Percentiles rank a stretch among this genome's conserved stretches.
Evolutionary conservation across 768 basidiomycete genomes (phyloP).

Genomic region (Lactifluus echinatus): DNA sequence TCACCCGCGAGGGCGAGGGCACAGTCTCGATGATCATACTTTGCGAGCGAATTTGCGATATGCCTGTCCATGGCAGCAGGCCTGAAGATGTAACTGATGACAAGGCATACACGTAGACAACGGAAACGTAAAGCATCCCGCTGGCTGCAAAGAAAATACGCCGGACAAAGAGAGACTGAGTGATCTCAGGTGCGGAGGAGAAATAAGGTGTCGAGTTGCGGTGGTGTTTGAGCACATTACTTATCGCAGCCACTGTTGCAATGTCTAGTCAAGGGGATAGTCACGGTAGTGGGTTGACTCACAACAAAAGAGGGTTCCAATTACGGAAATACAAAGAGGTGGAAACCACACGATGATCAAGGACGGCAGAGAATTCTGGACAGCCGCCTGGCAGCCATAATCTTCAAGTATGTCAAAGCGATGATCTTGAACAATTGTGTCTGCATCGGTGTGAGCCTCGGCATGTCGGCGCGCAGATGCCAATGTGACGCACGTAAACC

Average conservation of each 20-base stretch:
- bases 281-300: neutral
- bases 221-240: conserved; percentile 13
- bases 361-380: conserved; percentile 15
- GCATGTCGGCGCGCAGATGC: neutral
- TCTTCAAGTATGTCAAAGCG: conserved; percentile 18
- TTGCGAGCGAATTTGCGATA: conserved; percentile 13
- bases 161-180: conserved; percentile 11
- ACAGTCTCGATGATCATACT: conserved; percentile 8
- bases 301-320: conserved; percentile 17
- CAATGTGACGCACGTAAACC: conserved; percentile 13
- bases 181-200: conserved; percentile 14
- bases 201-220: conserved; percentile 7
- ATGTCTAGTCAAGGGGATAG: neutral
- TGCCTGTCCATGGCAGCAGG: conserved; percentile 10
- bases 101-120: conserved; percentile 8
- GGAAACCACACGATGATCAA: conserved; percentile 20
- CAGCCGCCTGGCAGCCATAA: conserved; percentile 19
- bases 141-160: conserved; percentile 3
- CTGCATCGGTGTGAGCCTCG: conserved; percentile 1
- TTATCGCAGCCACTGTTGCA: conserved; percentile 11
- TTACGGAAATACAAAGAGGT: conserved; percentile 14
- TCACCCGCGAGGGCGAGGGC: neutral
- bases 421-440: conserved; percentile 18
- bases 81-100: conserved; percentile 12
- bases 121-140: conserved; percentile 14